phyloP scores from a whole-genome alignment of 371 early-diverging fungal species.

The Coemansia sp. region DNA sequence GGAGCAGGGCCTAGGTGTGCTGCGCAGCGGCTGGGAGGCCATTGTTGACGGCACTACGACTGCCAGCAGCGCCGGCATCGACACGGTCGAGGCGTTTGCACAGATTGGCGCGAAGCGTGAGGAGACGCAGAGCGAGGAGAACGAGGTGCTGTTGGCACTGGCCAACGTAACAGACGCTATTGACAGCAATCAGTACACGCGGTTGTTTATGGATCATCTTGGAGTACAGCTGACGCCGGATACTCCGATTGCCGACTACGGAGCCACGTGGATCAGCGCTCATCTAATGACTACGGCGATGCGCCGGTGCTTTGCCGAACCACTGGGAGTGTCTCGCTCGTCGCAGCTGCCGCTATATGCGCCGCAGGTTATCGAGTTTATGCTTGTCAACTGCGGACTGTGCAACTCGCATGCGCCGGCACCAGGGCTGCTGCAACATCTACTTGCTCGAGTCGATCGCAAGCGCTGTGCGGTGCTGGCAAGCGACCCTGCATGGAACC shows the following conservation, averaged over 20 bases:
- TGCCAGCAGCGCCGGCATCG: not conserved
- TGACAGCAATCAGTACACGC: constrained; percentile 45
- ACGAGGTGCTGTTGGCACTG: constrained; percentile 44
- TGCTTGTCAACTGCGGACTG: constrained; percentile 45
- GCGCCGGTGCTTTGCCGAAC: constrained; percentile 52
- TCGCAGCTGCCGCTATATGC: constrained; percentile 48
- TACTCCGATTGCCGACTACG: not conserved
- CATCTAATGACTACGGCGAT: constrained; percentile 50
- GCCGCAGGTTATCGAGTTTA: constrained; percentile 48
- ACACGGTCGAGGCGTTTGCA: constrained; percentile 19
- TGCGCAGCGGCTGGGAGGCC: constrained; percentile 51
- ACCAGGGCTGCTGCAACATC: constrained; percentile 42
- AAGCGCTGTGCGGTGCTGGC: constrained; percentile 15
- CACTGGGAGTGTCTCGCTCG: constrained; percentile 45
- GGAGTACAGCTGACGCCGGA: constrained; percentile 12
- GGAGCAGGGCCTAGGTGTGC: constrained; percentile 48
- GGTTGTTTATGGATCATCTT: constrained; percentile 46
- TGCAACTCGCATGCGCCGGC: constrained; percentile 48
- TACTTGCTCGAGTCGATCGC: constrained; percentile 44
- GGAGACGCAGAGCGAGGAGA: constrained; percentile 39
- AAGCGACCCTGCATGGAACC: constrained; percentile 34
- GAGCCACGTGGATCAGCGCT: constrained; percentile 44
- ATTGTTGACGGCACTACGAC: constrained; percentile 40
- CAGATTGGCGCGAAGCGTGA: constrained; percentile 30
- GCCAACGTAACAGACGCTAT: constrained; percentile 42